Base-by-base conservation (phyloP, 2,329 filamentous ascomycete species). In the Hysterium pulicare region DNA sequence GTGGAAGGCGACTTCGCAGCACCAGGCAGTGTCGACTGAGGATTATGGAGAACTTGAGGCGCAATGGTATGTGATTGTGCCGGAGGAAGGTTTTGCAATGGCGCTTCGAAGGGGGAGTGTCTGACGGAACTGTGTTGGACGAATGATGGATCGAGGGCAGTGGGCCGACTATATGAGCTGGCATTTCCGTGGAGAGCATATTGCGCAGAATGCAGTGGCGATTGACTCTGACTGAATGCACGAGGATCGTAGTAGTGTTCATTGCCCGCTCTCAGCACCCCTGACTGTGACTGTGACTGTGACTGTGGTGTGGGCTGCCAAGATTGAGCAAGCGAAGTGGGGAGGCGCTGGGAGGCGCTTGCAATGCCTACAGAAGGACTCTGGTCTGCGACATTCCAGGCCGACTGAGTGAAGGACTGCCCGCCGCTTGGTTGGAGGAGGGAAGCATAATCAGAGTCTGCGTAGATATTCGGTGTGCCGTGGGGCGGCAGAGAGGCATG, bases 401-500 rank as follows among this genome's bases (percentile, higher is more conserved):
- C 7, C 11, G 61, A 47, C 1, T 52, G 55, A 6, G 58, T 51
- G 33, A 33, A 39, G 41, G 58, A 62, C 45, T 61, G 62, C 45
- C 64, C 57, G 47, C 51, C 51, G 40, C 50, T 20, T 9, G 15
- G 42, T 23, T 54, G 44, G 33, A 62, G 63, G 37, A 64, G 48
- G 35, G 53, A 54, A 26, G 56, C 53, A 24, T 58, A 67, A 2
- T 56, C 47, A 1, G 59, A 46, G 46, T 66, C 57, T 51, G 47
- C 48, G 51, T 65, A 65, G 46, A 65, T 55, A 45, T 47, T 59
- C 47, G 63, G 61, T 31, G 21, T 17, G 32, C 54, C 55, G 45
- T 58, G 59, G 33, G 59, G 36, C 24, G 59, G 54, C 22, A 57
- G 51, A 45, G 60, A 59, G 48, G 64, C 59, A 61, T 40, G 52